phyloP scores from a whole-genome alignment of 345 rosid species.

The Pistacia vera region DNA sequence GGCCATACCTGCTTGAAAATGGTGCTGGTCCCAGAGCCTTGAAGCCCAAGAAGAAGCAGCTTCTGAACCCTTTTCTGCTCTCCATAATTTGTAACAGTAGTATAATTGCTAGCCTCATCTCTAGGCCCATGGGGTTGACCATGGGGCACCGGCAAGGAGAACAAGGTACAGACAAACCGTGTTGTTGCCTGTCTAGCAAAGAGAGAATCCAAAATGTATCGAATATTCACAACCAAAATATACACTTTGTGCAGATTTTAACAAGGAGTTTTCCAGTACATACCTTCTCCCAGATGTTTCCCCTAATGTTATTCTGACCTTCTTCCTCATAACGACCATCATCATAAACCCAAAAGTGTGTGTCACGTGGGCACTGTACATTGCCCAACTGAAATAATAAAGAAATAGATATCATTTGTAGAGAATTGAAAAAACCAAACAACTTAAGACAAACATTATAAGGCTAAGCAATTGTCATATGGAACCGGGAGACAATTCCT shows the following conservation, averaged over 20 bases:
- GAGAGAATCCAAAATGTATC: constrained; percentile 29
- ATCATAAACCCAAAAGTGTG: constrained; percentile 88
- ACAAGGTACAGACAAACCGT: constrained; percentile 73
- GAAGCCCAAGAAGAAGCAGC: constrained; percentile 82
- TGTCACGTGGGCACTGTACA: constrained; percentile 79
- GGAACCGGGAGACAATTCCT: neutral
- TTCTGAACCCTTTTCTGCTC: constrained; percentile 83
- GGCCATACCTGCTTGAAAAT: constrained; percentile 87
- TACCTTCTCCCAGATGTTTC: constrained; percentile 90
- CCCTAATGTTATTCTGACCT: constrained; percentile 82
- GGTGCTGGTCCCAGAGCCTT: constrained; percentile 97
- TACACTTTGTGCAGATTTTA: neutral
- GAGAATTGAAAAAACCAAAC: neutral
- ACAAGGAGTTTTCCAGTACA: constrained; percentile 14
- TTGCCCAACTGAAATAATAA: constrained; percentile 56
- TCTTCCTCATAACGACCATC: constrained; percentile 89
- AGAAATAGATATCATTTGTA: constrained; percentile 10
- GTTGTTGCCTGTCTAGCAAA: constrained; percentile 83
- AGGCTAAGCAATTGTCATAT: constrained; percentile 4
- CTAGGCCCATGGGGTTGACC: constrained; percentile 69
- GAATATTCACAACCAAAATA: constrained; percentile 13
- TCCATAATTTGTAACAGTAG: constrained; percentile 72
- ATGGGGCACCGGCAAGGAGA: constrained; percentile 88
- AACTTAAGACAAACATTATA: neutral
- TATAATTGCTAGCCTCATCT: constrained; percentile 76